Base-by-base conservation (phyloP, 2,329 filamentous ascomycete genomes). In the Diaporthe amygdali region DNA sequence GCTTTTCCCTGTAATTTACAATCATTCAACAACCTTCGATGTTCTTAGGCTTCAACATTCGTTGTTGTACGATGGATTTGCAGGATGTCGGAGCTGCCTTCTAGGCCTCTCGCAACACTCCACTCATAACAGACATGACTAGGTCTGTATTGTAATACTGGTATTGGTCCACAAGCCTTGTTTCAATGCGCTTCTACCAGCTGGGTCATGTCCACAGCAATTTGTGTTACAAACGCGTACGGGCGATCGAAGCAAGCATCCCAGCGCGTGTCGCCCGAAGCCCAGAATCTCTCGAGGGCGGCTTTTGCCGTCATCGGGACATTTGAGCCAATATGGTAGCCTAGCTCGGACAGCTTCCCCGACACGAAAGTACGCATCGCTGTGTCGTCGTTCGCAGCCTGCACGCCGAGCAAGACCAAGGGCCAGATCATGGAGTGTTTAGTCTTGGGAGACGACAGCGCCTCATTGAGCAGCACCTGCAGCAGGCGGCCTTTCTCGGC, bases 191-290 rank as follows among this genome's bases (percentile, higher is more conserved):
- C 41, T n/a, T 32, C 12, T 6, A 69, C 20, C 17, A 69, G 27
- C 14, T 44, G 46, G 44, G 22, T 72, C 12, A 71, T 56, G 51
- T 75, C 71, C 8, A 74, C 68, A 6, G 72, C 69, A 46, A 74
- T 46, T 47, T 74, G 72, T 2, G 67, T 71, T 14, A 75, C 70
- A 61, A 81, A 78, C 3, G 74, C 74, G 56, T 81, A 81, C 32
- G 78, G 77, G 54, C 71, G 74, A 55, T 82, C 80, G 59, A 83
- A 84, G 72, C 82, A 84, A 44, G 71, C 74, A 75, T 83, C 81
- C 81, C 82, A 84, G 4, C 67, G 20, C 4, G 73, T 77, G 66
- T 75, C 55, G 0, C 77, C 76, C 0, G 78, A 80, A 4, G 73
- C 73, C 82, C 82, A 83, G 54, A 81, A 83, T 22, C 32, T 74